These are phyloP conservation scores for Saccharomycopsis sp. DNA, from an alignment of 805 yeast species.

Conservation along the genomic window DNA sequence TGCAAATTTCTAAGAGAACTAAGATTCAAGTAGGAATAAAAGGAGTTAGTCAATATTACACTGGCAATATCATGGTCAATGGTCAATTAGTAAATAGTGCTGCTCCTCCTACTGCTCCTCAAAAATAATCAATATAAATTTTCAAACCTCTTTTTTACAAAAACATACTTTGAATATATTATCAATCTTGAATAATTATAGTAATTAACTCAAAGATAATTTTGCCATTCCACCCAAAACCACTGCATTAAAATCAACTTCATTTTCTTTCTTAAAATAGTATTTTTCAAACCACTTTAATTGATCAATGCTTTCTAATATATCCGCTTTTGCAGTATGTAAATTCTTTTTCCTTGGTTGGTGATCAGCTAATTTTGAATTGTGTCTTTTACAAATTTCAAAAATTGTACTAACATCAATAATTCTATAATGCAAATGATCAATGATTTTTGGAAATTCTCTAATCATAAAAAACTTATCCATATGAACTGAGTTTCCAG, in stretches of 20 bases:
- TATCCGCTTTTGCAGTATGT: conserved; percentile 88
- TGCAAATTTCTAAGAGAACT: no score
- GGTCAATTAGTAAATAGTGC: no score
- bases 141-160: no score
- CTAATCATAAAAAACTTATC: conserved; percentile 75
- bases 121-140: no score
- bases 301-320: conserved; percentile 79
- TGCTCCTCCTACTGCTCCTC: no score
- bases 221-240: not conserved
- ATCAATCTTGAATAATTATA: not conserved
- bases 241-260: not conserved
- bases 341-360: conserved; percentile 55
- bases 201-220: not conserved
- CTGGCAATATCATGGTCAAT: no score
- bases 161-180: no score
- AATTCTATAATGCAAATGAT: conserved; percentile 59
- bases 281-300: conserved; percentile 65
- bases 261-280: conserved; percentile 33
- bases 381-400: conserved; percentile 75
- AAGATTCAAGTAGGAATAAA: no score
- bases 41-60: no score
- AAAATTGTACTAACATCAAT: conserved; percentile 83
- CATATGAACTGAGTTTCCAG: conserved; percentile 90
- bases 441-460: conserved; percentile 72
- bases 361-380: conserved; percentile 44